Conservation (phyloP, 2,329 filamentous ascomycete species). For the Alternaria burnsii region DNA sequence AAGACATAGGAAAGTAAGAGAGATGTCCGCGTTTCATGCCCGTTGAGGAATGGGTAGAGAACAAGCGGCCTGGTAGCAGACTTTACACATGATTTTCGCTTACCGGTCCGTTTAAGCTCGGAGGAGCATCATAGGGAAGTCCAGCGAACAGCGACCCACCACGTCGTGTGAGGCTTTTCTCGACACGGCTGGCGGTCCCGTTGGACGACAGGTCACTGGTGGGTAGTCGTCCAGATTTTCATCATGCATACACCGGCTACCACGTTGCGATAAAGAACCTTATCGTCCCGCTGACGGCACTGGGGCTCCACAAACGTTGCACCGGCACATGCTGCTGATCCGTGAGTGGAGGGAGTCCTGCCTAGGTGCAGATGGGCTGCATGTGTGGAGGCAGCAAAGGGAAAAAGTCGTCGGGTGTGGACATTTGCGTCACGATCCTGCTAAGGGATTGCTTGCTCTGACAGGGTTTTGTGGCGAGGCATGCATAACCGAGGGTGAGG, state of each 20-base stretch:
- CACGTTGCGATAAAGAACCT: conserved; percentile 34
- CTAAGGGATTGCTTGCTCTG: background rate
- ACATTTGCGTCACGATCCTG: conserved; percentile 29
- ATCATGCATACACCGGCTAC: conserved; percentile 27
- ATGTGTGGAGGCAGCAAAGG: conserved; percentile 16
- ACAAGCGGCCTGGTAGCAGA: background rate
- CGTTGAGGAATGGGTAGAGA: background rate
- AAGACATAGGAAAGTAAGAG: background rate
- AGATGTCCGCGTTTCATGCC: background rate
- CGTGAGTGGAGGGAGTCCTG: conserved; percentile 28
- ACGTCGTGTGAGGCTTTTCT: conserved; percentile 28
- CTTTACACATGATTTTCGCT: conserved; percentile 2
- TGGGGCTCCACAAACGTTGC: conserved; percentile 33
- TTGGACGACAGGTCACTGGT: conserved; percentile 21
- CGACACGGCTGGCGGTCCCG: conserved; percentile 12
- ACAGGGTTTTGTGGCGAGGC: background rate
- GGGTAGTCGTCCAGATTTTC: conserved; percentile 26
- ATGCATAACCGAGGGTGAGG: conserved; percentile 1
- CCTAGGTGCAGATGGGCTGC: conserved; percentile 26
- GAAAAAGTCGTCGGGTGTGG: conserved; percentile 14
- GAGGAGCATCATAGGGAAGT: conserved; percentile 2
- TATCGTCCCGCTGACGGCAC: conserved; percentile 32
- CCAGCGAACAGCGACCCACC: conserved; percentile 30
- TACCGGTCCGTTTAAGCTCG: conserved; percentile 1
- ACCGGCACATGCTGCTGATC: conserved; percentile 25